Base-by-base conservation (phyloP, 2,329 filamentous ascomycete species). In the Myriosclerotinia curreyana region DNA sequence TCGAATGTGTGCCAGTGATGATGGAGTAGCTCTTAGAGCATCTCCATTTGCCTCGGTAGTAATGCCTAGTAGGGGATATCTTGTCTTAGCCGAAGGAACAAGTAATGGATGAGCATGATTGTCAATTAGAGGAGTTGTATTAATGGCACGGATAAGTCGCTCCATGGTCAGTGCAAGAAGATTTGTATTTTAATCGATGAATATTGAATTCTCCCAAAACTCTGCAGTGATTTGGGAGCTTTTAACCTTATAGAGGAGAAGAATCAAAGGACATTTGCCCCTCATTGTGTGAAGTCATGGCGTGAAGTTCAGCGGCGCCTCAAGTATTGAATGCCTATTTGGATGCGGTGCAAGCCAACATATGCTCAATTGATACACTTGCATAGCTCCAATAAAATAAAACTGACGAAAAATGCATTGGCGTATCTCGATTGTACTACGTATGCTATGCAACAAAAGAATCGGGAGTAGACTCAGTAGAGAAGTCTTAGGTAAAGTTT, bases 101-200 rank as follows among this genome's bases (percentile, higher is more conserved):
- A 91, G 81, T 1, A 92, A 79, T 36, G 88, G 88, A 68, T 91
- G 88, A 3, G 86, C 87, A 72, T 91, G 88, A 69, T 90, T 85
- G 76, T 92, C 89, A 74, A 92, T 86, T 69, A 91, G 84, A 3
- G 88, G 88, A 28, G 81, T 85, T 25, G 72, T 77, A 36, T 78
- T 74, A 64, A 87, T 83, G 60, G 78, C 79, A 58, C n/a, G 12
- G 25, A 63, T 51, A 22, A 63, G 61, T 28, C n/a, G 61, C 28
- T 63, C 52, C 61, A 63, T 63, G 5, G 34, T 63, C 8, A 8
- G 1, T 7, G 25, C 28, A 22, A 40, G 5, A 46, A 38, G 5
- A 25, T 59, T 59, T 48, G 28, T 20, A 36, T 8, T n/a, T 48
- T 48, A 11, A n/a, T 14, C 20, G 31, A 36, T 48, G 28, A 59